Conservation (phyloP, 768 basidiomycete genomes). For the Botryobasidium botryosum region DNA sequence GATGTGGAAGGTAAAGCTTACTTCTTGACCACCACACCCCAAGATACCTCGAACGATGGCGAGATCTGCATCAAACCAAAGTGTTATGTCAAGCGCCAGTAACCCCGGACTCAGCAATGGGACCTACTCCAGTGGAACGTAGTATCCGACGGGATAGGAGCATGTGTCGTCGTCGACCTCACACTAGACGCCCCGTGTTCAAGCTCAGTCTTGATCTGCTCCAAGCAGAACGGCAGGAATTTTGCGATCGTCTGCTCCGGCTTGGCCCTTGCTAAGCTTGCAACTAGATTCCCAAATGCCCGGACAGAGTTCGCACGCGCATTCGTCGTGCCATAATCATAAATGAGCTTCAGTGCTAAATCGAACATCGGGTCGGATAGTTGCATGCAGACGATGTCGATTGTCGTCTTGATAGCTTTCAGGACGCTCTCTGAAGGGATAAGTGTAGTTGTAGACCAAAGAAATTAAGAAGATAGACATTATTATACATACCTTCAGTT, state of each 20-base stretch:
- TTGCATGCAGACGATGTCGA: constrained; percentile 69
- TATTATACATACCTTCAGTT: constrained; percentile 9
- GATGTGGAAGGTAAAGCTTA: constrained; percentile 21
- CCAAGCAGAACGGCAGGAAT: constrained; percentile 61
- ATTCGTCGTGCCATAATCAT: constrained; percentile 76
- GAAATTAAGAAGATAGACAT: neutral
- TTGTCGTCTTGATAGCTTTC: constrained; percentile 61
- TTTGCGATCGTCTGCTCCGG: constrained; percentile 60
- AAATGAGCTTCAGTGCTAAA: constrained; percentile 67
- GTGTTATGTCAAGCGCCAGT: neutral
- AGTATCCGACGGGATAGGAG: constrained; percentile 65
- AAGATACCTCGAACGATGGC: constrained; percentile 69
- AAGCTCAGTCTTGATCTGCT: constrained; percentile 69
- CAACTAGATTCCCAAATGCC: constrained; percentile 76
- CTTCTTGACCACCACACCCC: constrained; percentile 49
- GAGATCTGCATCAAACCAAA: constrained; percentile 43
- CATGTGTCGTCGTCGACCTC: constrained; percentile 59
- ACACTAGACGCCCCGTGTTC: constrained; percentile 80
- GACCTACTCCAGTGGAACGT: constrained; percentile 83
- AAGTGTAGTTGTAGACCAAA: neutral
- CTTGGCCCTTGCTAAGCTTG: constrained; percentile 62
- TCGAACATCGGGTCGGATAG: constrained; percentile 65
- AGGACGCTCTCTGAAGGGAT: constrained; percentile 37
- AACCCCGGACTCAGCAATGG: neutral
- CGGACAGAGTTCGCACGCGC: constrained; percentile 82